Evolutionary conservation across 2,329 filamentous ascomycete species (phyloP), one percentile per base, ranked within the genome.

Genomic region (Paramyrothecium sp.): DNA sequence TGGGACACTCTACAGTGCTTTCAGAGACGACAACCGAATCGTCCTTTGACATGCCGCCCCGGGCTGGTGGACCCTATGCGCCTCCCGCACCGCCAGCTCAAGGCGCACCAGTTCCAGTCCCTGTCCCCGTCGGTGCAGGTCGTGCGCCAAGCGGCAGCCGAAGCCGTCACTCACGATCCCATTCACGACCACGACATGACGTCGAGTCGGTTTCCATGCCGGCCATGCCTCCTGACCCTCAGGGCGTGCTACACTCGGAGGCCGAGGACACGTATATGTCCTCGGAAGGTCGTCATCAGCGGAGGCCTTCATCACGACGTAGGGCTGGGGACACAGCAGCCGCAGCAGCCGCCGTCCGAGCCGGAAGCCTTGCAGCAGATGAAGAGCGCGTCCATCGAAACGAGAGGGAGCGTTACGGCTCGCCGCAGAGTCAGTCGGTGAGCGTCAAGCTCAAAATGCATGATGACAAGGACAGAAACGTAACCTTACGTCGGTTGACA

Each of bases 391-490:
- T 68, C 23, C 60, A 71, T 53, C 64, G 70, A 33, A 60, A 62
- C 23, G 66, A 70, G 26, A 69, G 76, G 33, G 71, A 76, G 33
- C 71, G 72, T 22, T 76, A 75, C 55, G 73, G 73, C 54, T 74
- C 75, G 23, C 75, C 73, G 7, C 69, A 70, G 5, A 80, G 78
- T 63, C 75, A 78, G 33, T 76, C 81, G 3, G 77, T 85, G 33
- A 84, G 82, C 65, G 80, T 88, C 57, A 86, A 84, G 67, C 73
- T 88, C 56, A 83, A 82, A 65, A 76, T 87, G 51, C 81, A 86
- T 61, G 82, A 86, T 61, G 84, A 88, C 63, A 79, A 78, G 33
- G 81, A 85, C 58, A 76, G 81, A 60, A 86, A 86, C 60, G 80
- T 89, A 56, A 89, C 85, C 16, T 72, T 89, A 47, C 80, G 85